Base-by-base conservation (phyloP, 805 yeast genomes). In the Brettanomyces anomalus region DNA sequence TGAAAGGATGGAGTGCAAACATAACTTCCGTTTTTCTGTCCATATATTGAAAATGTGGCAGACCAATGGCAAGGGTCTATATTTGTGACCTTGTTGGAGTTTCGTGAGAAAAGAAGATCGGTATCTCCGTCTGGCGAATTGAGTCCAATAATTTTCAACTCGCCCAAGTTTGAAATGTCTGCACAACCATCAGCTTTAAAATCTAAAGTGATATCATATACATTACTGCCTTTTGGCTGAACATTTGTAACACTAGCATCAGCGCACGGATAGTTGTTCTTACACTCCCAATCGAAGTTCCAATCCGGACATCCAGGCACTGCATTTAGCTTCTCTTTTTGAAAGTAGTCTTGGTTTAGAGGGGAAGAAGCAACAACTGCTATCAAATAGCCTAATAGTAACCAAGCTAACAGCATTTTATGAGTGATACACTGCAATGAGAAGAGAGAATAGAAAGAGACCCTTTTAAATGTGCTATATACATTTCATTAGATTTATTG, bases 391-490 rank as follows among this genome's bases (percentile, higher is more conserved):
- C 43, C 54, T 51, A 39, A 53, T 58, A 36, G 43, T 46, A 28
- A 42, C 33, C 1, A 36, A 38, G n/a, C 14, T 34, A 7, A 38
- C 15, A 4, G 42, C 42, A 6, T 31, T 47, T 8, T 43, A 49
- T 15, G 38, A 43, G 16, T 52, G 53, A 31, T 53, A 53, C 60
- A 57, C 26, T 57, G n/a, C n/a, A n/a, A n/a, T n/a, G n/a, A n/a
- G n/a, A n/a, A n/a, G n/a, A n/a, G n/a, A n/a, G n/a, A n/a, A n/a
- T n/a, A n/a, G n/a, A n/a, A n/a, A n/a, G n/a, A n/a, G n/a, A n/a
- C n/a, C 63, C 38, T 45, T 56, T 41, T 57, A 61, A 37, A 57
- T 53, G 41, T 51, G 54, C 46, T 54, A 57, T 18, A 39, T 31
- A 13, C 49, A 48, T 50, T 53, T 49, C 46, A 50, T 48, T 17